phyloP scores from a whole-genome alignment of 148 eudicot genomes.

The Dianthus caryophyllus region DNA sequence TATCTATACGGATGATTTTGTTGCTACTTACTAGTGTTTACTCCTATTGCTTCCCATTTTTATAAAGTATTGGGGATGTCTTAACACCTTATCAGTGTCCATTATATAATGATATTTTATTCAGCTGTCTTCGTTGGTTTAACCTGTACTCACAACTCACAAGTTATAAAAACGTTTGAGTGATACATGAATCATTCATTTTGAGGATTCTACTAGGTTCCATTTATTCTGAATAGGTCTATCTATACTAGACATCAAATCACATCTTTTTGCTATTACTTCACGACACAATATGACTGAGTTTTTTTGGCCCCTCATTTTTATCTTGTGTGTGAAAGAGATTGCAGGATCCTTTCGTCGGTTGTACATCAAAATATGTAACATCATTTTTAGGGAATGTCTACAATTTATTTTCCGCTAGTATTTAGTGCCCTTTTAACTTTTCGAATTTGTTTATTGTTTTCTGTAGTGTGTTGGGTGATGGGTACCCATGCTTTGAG shows the following conservation, averaged over 20 bases:
- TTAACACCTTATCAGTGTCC: background rate
- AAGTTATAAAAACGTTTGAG: background rate
- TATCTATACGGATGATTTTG: background rate
- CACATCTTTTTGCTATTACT: too few species aligned
- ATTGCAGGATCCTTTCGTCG: too few species aligned
- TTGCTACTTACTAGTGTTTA: background rate
- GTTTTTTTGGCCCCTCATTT: too few species aligned
- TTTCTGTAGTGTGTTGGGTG: conserved; percentile 64
- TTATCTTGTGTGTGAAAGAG: too few species aligned
- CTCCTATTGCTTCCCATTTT: too few species aligned
- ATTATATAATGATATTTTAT: background rate
- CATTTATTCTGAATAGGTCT: background rate
- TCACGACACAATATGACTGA: too few species aligned
- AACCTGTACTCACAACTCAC: background rate
- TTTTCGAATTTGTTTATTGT: background rate
- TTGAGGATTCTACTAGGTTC: background rate
- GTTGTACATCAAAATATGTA: too few species aligned
- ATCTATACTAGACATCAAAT: background rate
- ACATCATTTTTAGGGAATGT: too few species aligned
- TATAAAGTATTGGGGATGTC: too few species aligned
- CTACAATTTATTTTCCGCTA: background rate
- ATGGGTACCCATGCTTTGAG: conserved; percentile 91
- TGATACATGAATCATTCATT: background rate
- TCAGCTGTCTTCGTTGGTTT: background rate
- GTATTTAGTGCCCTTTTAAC: background rate